Evolutionary conservation across 2,329 filamentous ascomycete genomes (phyloP).

Genomic region (Ophiocordyceps camponoti-floridani): DNA sequence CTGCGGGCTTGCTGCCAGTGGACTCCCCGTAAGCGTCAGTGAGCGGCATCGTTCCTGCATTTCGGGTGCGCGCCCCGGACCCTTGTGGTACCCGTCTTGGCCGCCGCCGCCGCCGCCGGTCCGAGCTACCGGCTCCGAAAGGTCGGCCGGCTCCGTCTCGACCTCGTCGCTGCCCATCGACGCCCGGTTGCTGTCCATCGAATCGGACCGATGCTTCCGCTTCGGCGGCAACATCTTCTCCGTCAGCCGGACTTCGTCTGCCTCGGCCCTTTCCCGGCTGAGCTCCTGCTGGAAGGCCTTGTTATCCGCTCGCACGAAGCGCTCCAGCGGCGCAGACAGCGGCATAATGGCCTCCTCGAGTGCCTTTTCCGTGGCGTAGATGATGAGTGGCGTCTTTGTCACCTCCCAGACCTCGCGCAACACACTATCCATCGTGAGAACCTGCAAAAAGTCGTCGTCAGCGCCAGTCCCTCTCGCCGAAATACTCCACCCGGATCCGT

Average conservation of each 20-base stretch:
- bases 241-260: slow-evolving; percentile 3
- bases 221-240: slow-evolving; percentile 27
- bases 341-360: slow-evolving; percentile 15
- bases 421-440: slow-evolving; percentile 25
- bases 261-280: slow-evolving; percentile 14
- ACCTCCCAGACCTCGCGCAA: slow-evolving; percentile 27
- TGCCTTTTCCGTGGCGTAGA: slow-evolving; percentile 36
- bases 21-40: slow-evolving; percentile 9
- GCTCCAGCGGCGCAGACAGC: slow-evolving; percentile 20
- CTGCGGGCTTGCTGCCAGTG: slow-evolving; percentile 4
- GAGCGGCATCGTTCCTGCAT: slow-evolving; percentile 23
- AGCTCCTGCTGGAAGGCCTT: slow-evolving; percentile 32
- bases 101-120: slow-evolving; percentile 1
- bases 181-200: slow-evolving; percentile 26
- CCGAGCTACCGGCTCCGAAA: slow-evolving; percentile 2
- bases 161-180: slow-evolving; percentile 23
- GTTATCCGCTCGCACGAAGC: slow-evolving; percentile 33
- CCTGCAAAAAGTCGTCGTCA: slow-evolving; percentile 15
- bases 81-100: not conserved
- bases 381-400: slow-evolving; percentile 26
- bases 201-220: slow-evolving; percentile 25
- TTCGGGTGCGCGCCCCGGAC: slow-evolving; percentile 13
- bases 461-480: not conserved
- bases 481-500: not conserved
- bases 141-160: slow-evolving; percentile 12